Conservation (phyloP, 2,329 filamentous ascomycete genomes). For the Curvularia sp. region DNA sequence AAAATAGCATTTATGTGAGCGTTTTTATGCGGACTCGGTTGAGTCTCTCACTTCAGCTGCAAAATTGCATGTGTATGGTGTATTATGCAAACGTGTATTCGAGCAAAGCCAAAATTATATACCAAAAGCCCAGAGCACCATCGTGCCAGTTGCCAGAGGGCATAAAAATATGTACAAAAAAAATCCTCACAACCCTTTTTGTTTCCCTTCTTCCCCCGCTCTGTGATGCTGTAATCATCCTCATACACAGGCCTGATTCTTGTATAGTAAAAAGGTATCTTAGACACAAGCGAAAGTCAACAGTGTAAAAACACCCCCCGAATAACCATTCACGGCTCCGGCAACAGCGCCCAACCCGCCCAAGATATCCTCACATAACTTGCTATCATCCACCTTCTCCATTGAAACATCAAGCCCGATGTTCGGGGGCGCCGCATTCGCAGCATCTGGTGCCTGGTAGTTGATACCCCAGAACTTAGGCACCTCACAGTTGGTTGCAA, state of each 20-base stretch:
- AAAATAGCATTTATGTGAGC: background rate
- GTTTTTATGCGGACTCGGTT: background rate
- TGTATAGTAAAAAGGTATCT: background rate
- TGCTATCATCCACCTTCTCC: slow-evolving; percentile 1
- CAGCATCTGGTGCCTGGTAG: slow-evolving; percentile 22
- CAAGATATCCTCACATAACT: slow-evolving; percentile 12
- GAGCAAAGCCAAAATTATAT: background rate
- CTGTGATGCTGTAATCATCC: background rate
- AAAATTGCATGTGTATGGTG: background rate
- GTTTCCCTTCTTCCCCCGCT: background rate
- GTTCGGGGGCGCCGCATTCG: slow-evolving; percentile 15
- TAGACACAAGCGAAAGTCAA: slow-evolving; percentile 17
- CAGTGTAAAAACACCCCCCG: slow-evolving; percentile 18
- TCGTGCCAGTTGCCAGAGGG: background rate
- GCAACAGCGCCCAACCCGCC: slow-evolving; percentile 13
- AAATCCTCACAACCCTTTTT: background rate
- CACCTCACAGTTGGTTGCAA: slow-evolving; percentile 11
- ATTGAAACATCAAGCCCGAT: slow-evolving; percentile 2
- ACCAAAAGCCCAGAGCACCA: background rate
- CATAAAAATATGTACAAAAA: background rate
- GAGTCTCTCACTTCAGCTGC: background rate
- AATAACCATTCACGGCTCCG: slow-evolving; percentile 16
- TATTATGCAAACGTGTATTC: background rate
- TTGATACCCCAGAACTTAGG: slow-evolving; percentile 13
- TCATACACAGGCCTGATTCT: background rate